These are phyloP conservation scores for Garcia nutans DNA, from an alignment of 345 rosid species.

Conservation along the genomic window DNA sequence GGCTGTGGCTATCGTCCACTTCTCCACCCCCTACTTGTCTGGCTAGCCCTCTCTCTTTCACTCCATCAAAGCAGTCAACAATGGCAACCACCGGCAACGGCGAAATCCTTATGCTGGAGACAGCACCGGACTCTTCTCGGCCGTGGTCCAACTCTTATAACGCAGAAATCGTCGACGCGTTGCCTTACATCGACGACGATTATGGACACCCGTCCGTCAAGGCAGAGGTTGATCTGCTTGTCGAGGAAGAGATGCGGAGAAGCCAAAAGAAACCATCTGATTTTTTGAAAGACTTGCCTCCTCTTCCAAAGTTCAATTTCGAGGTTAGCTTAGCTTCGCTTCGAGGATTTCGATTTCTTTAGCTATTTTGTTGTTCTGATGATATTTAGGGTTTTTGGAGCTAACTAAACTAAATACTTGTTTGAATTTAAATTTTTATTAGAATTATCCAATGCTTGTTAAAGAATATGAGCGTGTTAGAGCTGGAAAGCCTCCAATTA, in stretches of 20 bases:
- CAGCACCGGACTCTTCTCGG: conserved; percentile 52
- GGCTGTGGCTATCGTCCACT: too few relatives aligned
- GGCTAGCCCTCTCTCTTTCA: not conserved
- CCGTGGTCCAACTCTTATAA: conserved; percentile 62
- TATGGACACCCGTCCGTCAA: conserved; percentile 70
- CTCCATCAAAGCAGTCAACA: not conserved
- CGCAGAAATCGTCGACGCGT: conserved; percentile 80
- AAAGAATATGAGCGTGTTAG: conserved; percentile 92
- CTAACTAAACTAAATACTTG: not conserved
- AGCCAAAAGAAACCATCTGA: conserved; percentile 89
- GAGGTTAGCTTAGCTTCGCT: conserved; percentile 40
- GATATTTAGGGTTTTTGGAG: conserved; percentile 6
- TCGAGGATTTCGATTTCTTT: too few relatives aligned
- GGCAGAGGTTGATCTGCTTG: conserved; percentile 80
- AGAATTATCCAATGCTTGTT: conserved; percentile 76
- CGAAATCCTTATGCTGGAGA: conserved; percentile 80
- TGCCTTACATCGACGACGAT: conserved; percentile 96
- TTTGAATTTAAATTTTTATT: conserved; percentile 15
- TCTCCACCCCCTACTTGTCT: too few relatives aligned
- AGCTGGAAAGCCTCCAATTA: conserved; percentile 83
- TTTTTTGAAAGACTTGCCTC: conserved; percentile 78
- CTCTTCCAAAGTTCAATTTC: conserved; percentile 61
- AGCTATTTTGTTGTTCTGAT: not conserved
- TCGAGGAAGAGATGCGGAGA: conserved; percentile 96
- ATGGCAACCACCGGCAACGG: conserved; percentile 43